These are phyloP conservation scores for Crithidia expoeki DNA, from an alignment of 208 protist species.

Conservation along the genomic window DNA sequence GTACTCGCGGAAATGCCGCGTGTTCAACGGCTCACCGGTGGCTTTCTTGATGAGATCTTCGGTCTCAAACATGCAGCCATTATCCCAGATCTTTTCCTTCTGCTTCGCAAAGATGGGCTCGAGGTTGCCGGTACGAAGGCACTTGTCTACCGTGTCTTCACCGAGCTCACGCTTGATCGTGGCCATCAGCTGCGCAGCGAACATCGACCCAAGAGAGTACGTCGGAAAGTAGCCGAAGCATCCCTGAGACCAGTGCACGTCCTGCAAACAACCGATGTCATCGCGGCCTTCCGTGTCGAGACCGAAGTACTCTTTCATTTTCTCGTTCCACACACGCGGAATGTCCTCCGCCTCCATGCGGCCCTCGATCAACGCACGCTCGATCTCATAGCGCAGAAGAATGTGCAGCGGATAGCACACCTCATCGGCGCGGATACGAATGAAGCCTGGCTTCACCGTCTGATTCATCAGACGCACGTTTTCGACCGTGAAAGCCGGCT, in stretches of 20 bases:
- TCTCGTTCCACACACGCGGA: conserved; percentile 82
- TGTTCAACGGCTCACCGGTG: conserved; percentile 84
- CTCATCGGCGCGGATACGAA: conserved; percentile 89
- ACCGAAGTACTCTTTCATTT: conserved; percentile 90
- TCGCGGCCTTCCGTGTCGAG: conserved; percentile 76
- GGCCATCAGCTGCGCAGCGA: conserved; percentile 81
- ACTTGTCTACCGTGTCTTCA: conserved; percentile 50
- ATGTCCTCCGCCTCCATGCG: conserved; percentile 76
- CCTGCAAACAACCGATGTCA: conserved; percentile 85
- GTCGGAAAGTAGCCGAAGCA: conserved; percentile 89
- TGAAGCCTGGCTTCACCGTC: conserved; percentile 66
- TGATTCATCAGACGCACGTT: conserved; percentile 61
- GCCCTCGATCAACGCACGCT: conserved; percentile 85
- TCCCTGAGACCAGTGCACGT: conserved; percentile 85
- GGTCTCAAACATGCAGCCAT: conserved; percentile 58
- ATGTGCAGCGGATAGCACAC: conserved; percentile 92
- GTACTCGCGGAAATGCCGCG: conserved; percentile 79
- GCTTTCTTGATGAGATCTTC: conserved; percentile 84
- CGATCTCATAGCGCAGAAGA: conserved; percentile 90
- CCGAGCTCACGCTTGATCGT: conserved; percentile 69
- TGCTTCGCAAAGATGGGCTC: conserved; percentile 69
- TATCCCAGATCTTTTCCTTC: conserved; percentile 77
- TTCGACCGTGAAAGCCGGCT: conserved; percentile 50
- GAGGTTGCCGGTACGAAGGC: conserved; percentile 66
- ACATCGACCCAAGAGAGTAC: conserved; percentile 84